These are phyloP conservation scores for Aureobasidium sp. DNA, from an alignment of 2,329 filamentous ascomycete species.

Conservation along the genomic window DNA sequence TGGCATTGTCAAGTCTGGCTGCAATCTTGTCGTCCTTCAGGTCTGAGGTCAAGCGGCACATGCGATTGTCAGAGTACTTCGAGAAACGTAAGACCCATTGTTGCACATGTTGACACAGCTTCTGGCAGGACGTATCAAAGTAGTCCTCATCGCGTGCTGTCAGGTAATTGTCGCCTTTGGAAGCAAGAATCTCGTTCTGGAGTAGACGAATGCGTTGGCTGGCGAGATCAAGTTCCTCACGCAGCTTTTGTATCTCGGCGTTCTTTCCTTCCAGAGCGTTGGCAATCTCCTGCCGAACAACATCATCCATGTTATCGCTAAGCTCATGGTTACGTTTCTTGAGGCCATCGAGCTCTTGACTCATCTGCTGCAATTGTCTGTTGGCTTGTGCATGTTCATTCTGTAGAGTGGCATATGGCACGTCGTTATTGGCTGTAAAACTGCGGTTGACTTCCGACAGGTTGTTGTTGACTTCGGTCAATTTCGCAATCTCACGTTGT, in stretches of 20 bases:
- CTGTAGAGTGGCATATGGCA: constrained; percentile 62
- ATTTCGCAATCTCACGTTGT: constrained; percentile 70
- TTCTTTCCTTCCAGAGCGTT: constrained; percentile 72
- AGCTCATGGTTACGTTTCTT: constrained; percentile 57
- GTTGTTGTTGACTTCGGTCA: constrained; percentile 76
- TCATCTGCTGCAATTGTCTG: constrained; percentile 51
- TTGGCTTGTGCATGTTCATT: constrained; percentile 53
- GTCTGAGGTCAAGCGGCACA: constrained; percentile 75
- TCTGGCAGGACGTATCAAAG: constrained; percentile 88
- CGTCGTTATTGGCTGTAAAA: constrained; percentile 67
- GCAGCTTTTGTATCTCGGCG: constrained; percentile 70
- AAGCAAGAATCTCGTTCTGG: constrained; percentile 53
- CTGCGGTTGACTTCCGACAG: constrained; percentile 71
- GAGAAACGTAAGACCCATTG: constrained; percentile 98
- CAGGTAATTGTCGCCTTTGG: constrained; percentile 64
- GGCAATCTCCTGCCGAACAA: constrained; percentile 55
- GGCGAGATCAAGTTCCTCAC: constrained; percentile 68
- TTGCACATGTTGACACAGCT: constrained; percentile 90
- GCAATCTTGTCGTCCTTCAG: constrained; percentile 89
- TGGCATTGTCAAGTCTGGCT: constrained; percentile 86
- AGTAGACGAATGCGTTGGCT: constrained; percentile 53
- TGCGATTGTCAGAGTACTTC: constrained; percentile 89
- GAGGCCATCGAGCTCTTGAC: constrained; percentile 62
- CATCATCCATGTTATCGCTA: constrained; percentile 55
- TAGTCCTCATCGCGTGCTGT: constrained; percentile 82